Percentiles rank a stretch among this genome's conserved stretches.
Evolutionary conservation across 495 filamentous ascomycete species (phyloP).

Genomic region (Xylaria palmicola): DNA sequence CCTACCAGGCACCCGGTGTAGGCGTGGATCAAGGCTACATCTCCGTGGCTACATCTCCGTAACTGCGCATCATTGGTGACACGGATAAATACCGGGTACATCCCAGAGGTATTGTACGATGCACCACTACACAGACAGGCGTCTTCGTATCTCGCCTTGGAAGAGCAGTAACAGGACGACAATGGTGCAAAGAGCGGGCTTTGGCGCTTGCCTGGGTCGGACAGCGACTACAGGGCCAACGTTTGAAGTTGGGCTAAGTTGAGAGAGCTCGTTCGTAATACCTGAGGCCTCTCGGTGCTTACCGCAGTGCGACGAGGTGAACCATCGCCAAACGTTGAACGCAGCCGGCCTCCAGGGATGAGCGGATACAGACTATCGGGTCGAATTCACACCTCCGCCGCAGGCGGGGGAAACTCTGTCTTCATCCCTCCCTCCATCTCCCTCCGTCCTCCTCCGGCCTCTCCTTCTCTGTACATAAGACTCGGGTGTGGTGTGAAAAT

Average conservation of each 20-base stretch:
- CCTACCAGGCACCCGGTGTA: background rate
- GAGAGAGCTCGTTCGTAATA: background rate
- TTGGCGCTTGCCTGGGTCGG: background rate
- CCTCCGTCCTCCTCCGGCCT: no score
- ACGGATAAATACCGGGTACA: background rate
- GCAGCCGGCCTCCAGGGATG: background rate
- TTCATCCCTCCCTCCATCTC: background rate
- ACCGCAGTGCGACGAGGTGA: background rate
- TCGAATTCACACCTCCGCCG: background rate
- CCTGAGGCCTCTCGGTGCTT: conserved; percentile 12
- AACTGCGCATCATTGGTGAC: background rate
- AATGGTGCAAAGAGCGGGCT: background rate
- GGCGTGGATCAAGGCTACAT: background rate
- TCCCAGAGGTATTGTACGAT: background rate
- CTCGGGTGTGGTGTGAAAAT: no score
- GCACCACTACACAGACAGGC: background rate
- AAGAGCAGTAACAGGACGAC: background rate
- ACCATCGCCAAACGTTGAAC: conserved; percentile 6
- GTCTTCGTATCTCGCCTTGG: background rate
- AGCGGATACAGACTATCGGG: conserved; percentile 3
- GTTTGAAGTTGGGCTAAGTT: background rate
- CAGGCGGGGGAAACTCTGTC: background rate
- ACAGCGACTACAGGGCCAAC: background rate
- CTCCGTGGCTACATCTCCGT: background rate
- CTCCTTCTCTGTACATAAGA: no score